Conservation (phyloP, 129 eudicot species). For the Gnaphalium uliginosum region DNA sequence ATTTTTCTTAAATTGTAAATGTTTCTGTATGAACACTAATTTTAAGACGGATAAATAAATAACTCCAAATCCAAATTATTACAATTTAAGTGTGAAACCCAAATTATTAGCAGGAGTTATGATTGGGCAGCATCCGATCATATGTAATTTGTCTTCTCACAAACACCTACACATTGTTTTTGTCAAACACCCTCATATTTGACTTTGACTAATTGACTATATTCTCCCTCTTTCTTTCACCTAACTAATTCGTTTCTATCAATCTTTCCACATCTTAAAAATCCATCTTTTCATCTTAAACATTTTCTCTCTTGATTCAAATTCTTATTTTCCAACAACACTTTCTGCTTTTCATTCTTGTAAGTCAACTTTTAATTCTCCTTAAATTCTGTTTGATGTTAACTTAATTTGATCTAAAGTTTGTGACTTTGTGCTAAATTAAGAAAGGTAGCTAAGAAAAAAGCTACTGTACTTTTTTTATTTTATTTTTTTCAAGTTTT, state of each 20-base stretch:
- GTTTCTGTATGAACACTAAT: no score
- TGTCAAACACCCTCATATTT: not conserved
- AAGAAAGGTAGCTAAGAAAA: not conserved
- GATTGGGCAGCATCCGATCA: no score
- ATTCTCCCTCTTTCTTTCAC: not conserved
- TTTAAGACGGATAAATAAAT: no score
- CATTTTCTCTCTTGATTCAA: not conserved
- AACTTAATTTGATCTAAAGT: not conserved
- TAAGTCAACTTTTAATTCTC: slow-evolving; percentile 2
- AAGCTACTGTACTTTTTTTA: not conserved
- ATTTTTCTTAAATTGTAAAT: no score
- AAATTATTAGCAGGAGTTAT: no score
- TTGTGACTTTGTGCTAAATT: not conserved
- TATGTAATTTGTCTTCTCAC: no score
- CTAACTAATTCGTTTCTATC: not conserved
- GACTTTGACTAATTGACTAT: slow-evolving; percentile 2
- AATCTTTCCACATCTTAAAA: not conserved
- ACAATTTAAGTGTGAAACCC: no score
- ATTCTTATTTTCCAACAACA: not conserved
- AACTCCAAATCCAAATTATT: no score
- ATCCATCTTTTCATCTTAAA: not conserved
- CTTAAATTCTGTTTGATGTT: not conserved
- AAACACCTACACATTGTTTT: not conserved
- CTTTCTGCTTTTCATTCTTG: not conserved
- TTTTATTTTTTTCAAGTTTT: not conserved